Conservation (phyloP, 2,329 filamentous ascomycete species). For the Diaporthe ilicicola region DNA sequence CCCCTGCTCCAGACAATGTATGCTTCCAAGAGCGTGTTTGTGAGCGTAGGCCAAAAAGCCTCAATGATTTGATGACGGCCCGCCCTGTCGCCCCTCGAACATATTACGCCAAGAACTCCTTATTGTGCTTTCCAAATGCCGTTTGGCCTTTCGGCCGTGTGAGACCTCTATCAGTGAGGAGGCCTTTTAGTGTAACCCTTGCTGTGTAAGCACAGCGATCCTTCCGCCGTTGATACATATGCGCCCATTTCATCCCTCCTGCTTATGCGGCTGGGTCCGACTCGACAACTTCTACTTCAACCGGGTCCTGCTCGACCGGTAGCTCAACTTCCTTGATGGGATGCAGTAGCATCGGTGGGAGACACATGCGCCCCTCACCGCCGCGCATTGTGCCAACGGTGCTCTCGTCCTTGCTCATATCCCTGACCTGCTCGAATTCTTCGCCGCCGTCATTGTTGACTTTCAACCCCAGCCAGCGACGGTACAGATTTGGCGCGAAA, state of each 20-base stretch:
- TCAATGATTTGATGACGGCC: not conserved
- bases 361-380: conserved; percentile 86
- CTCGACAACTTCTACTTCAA: conserved; percentile 54
- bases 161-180: not conserved
- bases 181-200: conserved; percentile 12
- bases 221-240: conserved; percentile 12
- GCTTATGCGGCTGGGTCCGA: conserved; percentile 58
- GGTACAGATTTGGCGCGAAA: conserved; percentile 83
- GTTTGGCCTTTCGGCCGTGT: not conserved
- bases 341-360: conserved; percentile 89
- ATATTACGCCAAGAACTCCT: conserved; percentile 28
- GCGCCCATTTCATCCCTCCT: not conserved
- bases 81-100: not conserved
- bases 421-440: conserved; percentile 72
- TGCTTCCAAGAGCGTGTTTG: not conserved
- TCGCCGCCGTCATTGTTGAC: conserved; percentile 83
- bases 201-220: conserved; percentile 27
- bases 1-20: conserved; percentile 10
- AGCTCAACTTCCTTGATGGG: conserved; percentile 82
- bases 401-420: conserved; percentile 58
- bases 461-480: conserved; percentile 84
- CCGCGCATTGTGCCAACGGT: conserved; percentile 63
- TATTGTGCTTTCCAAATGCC: not conserved
- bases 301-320: conserved; percentile 65
- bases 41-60: not conserved